Evolutionary conservation across 78 protist genomes (phyloP).

Genomic region (Isochrysis galbana): DNA sequence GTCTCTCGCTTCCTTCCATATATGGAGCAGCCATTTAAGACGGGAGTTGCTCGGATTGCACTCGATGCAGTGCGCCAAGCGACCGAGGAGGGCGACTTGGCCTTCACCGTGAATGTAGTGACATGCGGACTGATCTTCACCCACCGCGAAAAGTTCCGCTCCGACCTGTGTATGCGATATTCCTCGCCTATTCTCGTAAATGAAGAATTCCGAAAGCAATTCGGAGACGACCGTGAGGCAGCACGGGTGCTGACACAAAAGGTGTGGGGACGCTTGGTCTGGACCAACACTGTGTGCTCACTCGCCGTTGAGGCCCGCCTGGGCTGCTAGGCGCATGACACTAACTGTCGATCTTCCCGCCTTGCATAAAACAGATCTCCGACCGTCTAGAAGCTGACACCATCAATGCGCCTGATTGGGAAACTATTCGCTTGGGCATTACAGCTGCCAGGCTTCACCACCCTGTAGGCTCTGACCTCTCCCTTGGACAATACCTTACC

Average conservation of each 20-base stretch:
- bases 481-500: background rate
- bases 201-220: no score
- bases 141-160: slow-evolving; percentile 18
- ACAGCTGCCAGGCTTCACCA: background rate
- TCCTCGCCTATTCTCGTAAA: background rate
- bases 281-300: no score
- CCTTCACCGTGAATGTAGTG: background rate
- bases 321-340: no score
- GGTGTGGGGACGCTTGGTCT: no score
- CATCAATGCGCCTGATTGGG: slow-evolving; percentile 6
- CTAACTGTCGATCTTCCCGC: no score
- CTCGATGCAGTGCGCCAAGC: background rate
- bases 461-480: background rate
- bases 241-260: background rate
- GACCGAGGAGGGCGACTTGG: background rate
- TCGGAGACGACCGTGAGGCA: background rate
- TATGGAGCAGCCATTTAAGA: slow-evolving; percentile 17
- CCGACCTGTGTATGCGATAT: background rate
- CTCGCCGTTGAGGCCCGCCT: no score
- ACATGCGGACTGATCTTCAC: background rate
- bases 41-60: background rate
- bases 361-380: no score
- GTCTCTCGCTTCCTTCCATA: slow-evolving; percentile 1
- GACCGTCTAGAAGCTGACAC: background rate
- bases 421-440: background rate